Conservation (phyloP, 345 rosid genomes). For the Hirschfeldia incana region DNA sequence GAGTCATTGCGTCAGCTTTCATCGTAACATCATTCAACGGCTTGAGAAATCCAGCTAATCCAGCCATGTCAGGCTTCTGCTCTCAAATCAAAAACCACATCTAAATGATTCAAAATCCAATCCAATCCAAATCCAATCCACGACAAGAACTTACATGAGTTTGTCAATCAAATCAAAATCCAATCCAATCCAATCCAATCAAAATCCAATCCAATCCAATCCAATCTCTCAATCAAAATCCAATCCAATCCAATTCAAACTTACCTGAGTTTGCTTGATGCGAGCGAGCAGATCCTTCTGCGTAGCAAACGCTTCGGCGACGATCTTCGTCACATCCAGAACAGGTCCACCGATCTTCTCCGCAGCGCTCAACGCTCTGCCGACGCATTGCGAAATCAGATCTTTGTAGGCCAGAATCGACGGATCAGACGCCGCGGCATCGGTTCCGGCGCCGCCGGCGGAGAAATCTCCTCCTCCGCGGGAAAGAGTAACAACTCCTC, state of each 20-base stretch:
- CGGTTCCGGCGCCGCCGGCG: slow-evolving; percentile 18
- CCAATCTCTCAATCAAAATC: not conserved
- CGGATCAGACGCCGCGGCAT: slow-evolving; percentile 55
- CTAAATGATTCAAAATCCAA: not conserved
- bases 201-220: slow-evolving; percentile 17
- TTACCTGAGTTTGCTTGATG: slow-evolving; percentile 72
- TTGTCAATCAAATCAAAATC: not conserved
- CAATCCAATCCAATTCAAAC: not conserved
- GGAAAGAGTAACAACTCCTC: slow-evolving; percentile 27
- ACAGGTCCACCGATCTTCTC: slow-evolving; percentile 93
- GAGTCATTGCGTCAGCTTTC: slow-evolving; percentile 79
- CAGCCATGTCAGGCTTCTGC: slow-evolving; percentile 78
- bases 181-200: not conserved
- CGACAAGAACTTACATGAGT: no score
- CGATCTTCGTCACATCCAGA: slow-evolving; percentile 63
- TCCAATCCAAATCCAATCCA: not conserved
- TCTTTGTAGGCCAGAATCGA: slow-evolving; percentile 77
- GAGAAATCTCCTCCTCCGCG: slow-evolving; percentile 42
- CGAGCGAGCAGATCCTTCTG: slow-evolving; percentile 69
- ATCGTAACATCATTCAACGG: slow-evolving; percentile 77
- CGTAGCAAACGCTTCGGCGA: slow-evolving; percentile 61
- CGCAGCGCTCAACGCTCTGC: slow-evolving; percentile 66
- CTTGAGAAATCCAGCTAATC: slow-evolving; percentile 74
- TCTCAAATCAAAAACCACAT: not conserved
- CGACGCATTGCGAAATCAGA: slow-evolving; percentile 54